These are phyloP conservation scores for Kwoniella sp. DNA, from an alignment of 768 basidiomycete genomes.

Conservation along the genomic window DNA sequence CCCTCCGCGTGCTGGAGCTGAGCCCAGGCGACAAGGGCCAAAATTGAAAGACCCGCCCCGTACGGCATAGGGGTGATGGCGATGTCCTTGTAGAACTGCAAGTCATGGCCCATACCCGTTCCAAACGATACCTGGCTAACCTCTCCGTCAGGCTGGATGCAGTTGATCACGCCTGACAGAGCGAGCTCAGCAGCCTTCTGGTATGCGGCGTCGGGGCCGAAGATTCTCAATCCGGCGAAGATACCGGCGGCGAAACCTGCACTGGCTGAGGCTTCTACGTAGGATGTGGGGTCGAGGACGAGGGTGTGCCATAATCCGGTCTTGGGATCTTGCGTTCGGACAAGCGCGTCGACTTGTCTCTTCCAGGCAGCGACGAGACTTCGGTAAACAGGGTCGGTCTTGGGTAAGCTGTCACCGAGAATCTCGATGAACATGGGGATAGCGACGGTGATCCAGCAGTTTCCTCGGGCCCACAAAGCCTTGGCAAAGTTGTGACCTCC, in stretches of 20 bases:
- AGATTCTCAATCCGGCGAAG: slow-evolving; percentile 30
- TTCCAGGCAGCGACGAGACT: slow-evolving; percentile 59
- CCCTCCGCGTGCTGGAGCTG: background rate
- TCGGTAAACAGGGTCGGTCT: slow-evolving; percentile 59
- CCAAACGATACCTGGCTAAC: slow-evolving; percentile 62
- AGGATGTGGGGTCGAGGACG: slow-evolving; percentile 61
- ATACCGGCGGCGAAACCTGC: slow-evolving; percentile 52
- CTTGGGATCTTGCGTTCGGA: slow-evolving; percentile 59
- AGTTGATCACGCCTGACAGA: slow-evolving; percentile 55
- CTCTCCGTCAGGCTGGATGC: slow-evolving; percentile 61
- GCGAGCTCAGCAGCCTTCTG: slow-evolving; percentile 16
- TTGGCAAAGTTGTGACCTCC: slow-evolving; percentile 54
- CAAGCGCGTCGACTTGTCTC: slow-evolving; percentile 62
- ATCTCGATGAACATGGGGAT: slow-evolving; percentile 43
- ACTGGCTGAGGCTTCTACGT: slow-evolving; percentile 59
- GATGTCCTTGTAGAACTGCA: slow-evolving; percentile 62
- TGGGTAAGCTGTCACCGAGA: slow-evolving; percentile 58
- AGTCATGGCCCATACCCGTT: slow-evolving; percentile 62
- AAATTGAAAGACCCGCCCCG: slow-evolving; percentile 44
- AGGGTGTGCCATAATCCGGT: slow-evolving; percentile 65
- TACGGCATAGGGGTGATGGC: slow-evolving; percentile 66
- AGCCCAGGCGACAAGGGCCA: background rate
- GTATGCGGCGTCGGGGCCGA: slow-evolving; percentile 18
- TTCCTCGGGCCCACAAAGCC: slow-evolving; percentile 64
- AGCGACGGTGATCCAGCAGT: slow-evolving; percentile 59